Evolutionary conservation across 805 yeast genomes (phyloP).

Genomic region (Candida namnaoensis): DNA sequence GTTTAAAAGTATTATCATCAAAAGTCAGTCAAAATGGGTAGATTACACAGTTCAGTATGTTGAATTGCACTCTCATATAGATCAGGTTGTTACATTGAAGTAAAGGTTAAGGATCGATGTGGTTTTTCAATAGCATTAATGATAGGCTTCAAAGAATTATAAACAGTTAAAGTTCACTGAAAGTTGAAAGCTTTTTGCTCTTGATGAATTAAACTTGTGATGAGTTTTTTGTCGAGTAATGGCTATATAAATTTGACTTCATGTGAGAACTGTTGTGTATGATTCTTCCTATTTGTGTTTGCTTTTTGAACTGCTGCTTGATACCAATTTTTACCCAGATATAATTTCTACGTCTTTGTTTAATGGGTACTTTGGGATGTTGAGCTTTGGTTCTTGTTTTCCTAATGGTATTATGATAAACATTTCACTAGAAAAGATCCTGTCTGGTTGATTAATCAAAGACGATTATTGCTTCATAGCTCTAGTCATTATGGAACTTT

Average conservation of each 20-base stretch:
- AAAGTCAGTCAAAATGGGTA: slow-evolving; percentile 85
- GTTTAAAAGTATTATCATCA: slow-evolving; percentile 9
- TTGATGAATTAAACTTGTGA: neutral
- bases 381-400: neutral
- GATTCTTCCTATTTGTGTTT: too few species aligned
- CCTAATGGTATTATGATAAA: neutral
- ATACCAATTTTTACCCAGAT: slow-evolving; percentile 34
- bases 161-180: neutral
- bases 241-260: too few species aligned
- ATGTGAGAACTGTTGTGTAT: too few species aligned
- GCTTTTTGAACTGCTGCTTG: slow-evolving; percentile 27
- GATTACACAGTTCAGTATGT: slow-evolving; percentile 98
- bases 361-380: neutral
- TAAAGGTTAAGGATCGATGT: slow-evolving; percentile 8
- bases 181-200: neutral
- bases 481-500: neutral
- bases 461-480: neutral
- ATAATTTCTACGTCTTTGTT: neutral
- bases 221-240: neutral
- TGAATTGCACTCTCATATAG: slow-evolving; percentile 7
- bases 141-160: neutral
- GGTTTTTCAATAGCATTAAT: neutral
- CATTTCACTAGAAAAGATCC: neutral
- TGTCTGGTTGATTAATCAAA: neutral
- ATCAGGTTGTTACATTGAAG: slow-evolving; percentile 4